Base-by-base conservation (phyloP, 495 filamentous ascomycete genomes). In the Tuber indicum region DNA sequence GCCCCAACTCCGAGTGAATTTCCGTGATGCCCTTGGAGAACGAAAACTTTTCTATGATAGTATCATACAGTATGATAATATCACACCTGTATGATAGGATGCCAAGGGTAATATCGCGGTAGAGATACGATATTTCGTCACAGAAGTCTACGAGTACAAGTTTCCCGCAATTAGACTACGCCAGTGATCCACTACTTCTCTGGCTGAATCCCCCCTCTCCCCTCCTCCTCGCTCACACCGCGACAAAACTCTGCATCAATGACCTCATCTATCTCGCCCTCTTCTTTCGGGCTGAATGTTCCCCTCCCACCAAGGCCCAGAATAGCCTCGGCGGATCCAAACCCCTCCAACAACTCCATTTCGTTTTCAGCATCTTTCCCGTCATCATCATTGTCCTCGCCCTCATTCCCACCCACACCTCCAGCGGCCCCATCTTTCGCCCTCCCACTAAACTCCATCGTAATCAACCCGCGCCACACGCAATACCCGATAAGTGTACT, bases 211-310 rank as follows among this genome's bases (percentile, higher is more conserved):
- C 49, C 49, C 9, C 49, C 23, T 52, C 23, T 9, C 17, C 47
- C 46, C 21, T n/a, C 49, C 49, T n/a, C 49, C 46, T 49, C 47
- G 47, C 2, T 49, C 52, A 62, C 52, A 62, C 52, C n/a, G 12
- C 52, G n/a, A 58, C n/a, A 23, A 58, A 62, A 26, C 86, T 88
- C 78, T 86, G 86, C 44, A 82, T 88, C 43, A 85, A 90, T 80
- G 86, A 87, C 73, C 86, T 88, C 71, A 85, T 89, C 78, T 84
- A 88, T 77, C 75, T 88, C 52, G 82, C 89, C 78, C 85, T 73
- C 76, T 32, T 75, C 73, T 36, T 75, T 62, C 36, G 71, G 52
- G 7, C 73, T 73, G 32, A 79, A 72, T 2, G 46, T 43, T 12
- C 78, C 58, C 14, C 66, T 43, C 39, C 58, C 52, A n/a, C 71